Evolutionary conservation across 1,284 basidiomycete species (phyloP), one percentile per base, ranked within the genome.

Genomic region (Cutaneotrichosporon curvatum): DNA sequence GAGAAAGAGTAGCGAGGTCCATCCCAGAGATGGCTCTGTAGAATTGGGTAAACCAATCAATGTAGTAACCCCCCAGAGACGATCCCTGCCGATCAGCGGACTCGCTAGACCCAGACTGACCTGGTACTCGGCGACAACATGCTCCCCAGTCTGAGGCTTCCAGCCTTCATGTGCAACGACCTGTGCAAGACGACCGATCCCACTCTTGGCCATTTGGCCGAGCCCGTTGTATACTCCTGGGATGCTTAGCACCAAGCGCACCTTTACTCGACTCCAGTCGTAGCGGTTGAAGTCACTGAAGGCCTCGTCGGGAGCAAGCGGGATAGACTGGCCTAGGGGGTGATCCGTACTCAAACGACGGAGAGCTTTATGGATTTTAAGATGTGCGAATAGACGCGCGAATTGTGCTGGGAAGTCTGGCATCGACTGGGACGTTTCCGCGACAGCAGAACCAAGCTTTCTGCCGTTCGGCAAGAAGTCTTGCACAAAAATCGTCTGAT

Each of bases 401-500:
- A 72, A 71, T 45, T 64, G 64, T 3, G 43, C 18, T 6, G 67
- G 58, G 31, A 70, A 60, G 40, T 70, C 65, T 35, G 44, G 43
- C 2, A 57, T 39, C n/a, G 21, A n/a, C 11, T 36, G 6, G 15
- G 34, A 9, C 12, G 32, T 5, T 16, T 21, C 25, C 42, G 33
- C n/a, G 15, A 22, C 10, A 11, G 19, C 14, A 19, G 43, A 23
- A 5, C 19, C 43, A 12, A 45, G 31, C 8, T 21, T 16, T 5
- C 21, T 18, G 7, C 45, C 45, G 10, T 39, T 37, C 7, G 59
- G 64, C 6, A 63, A 51, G 43, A 73, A 63, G 45, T 73, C 71
- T 51, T 73, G 71, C 4, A 72, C 59, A 53, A 68, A 73, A 15
- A 67, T 58, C 11, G 64, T 67, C 70, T 72, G 37, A 5, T 15